Base-by-base conservation (phyloP, 164 flowering plant species). In the Cinnamomum micranthum region DNA sequence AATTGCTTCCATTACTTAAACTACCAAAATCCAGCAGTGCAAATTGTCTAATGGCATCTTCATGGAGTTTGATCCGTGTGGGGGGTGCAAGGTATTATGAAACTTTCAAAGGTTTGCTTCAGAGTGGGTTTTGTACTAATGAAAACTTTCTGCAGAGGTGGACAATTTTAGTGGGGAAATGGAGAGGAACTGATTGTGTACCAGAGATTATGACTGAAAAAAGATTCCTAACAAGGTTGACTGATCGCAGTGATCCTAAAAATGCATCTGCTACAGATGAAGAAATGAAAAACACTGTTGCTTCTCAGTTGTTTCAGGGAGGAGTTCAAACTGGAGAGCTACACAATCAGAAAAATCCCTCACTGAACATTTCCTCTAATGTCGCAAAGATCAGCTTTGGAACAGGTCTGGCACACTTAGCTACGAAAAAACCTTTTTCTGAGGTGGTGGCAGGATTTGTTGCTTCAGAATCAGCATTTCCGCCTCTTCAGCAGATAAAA, bases 371-470 rank as follows among this genome's bases (percentile, higher is more conserved):
- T 68, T 81, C 80, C 20, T 25, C 73, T 68, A 81, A 75, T 74
- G 86, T 81, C 55, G 82, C 80, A 58, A 87, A 80, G 52, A 85
- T 88, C 41, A 86, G 77, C 70, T 88, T 84, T 83, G 94, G 92
- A 74, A 84, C 77, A 70, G 94, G 88, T 47, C 80, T 91, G 74
- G 89, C 97, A 13, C 86, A 77, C 77, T 86, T 87, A 77, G 80
- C 83, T 19, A 85, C 89, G 90, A 87, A 79, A 77, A 94, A 90
- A 77, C 91, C 97, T 19, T 94, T 94, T 86, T 85, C 98, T 65
- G 97, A 91, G 84, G 97, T 92, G 74, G 97, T 94, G 78, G 96
- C 97, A 72, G 98, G 97, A 75, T 83, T 90, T 58, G 78, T 87
- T 27, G 81, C 87, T 78, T 71, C 84, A 35, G 88, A 87, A 85